Base-by-base conservation (phyloP, 768 basidiomycete species). In the Termitomyces bulborhizus region DNA sequence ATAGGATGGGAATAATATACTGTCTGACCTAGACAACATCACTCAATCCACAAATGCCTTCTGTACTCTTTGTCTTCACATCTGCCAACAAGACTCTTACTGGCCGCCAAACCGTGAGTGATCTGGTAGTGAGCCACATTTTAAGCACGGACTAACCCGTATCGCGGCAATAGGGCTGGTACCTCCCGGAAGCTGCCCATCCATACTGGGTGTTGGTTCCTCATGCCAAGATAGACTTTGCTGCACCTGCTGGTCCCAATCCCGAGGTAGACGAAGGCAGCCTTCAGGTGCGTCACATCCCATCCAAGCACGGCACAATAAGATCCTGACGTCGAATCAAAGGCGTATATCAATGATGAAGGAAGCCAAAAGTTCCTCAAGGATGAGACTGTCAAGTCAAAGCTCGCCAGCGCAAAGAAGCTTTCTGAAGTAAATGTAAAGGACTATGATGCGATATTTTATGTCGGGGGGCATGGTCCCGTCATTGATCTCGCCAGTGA, bases 381-480 rank as follows among this genome's bases (percentile, higher is more conserved):
- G 0, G 86, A 91, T 62, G 65, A 70, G 8, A 71, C 69, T 4
- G 81, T 82, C 43, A 74, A 77, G 59, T 60, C 68, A 15, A 82
- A 86, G 61, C 64, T 88, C 31, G 74, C 73, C 7, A 71, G 70
- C 34, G 79, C 87, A 3, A 82, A 84, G 70, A 81, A 76, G 68
- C 72, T 92, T 45, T 68, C 75, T 0, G 81, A 85, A 1, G 77
- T 92, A 60, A 74, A 77, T 46, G 70, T 68, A 4, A 67, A 74
- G 31, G 82, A 87, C 61, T 92, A 89, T 64, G 83, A 78, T 51
- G 90, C 84, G 13, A 72, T 93, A 53, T 90, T 87, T 70, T 89
- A 88, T 63, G 78, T 88, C 53, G 90, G 90, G 41, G 89, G 90
- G 32, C 87, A 90, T 63, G 88, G 88, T 0, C 88, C 90, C 12